Evolutionary conservation across 345 rosid genomes (phyloP), one percentile per base, ranked within the genome.

Genomic region (Tarenaya hassleriana): DNA sequence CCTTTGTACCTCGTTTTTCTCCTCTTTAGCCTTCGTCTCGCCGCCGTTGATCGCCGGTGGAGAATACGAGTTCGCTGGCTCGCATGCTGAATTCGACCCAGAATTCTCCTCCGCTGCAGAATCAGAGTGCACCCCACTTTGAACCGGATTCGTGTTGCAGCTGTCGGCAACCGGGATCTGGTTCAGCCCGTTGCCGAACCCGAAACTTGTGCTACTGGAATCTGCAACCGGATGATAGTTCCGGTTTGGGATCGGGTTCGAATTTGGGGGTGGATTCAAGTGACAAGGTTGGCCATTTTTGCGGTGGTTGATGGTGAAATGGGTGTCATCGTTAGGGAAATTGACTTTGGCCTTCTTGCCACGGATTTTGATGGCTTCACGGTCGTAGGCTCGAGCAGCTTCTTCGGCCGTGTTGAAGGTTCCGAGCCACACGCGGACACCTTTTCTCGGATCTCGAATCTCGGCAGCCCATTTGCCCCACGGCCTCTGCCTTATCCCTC

Each of bases 381-480:
- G 61, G n/a, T n/a, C n/a, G n/a, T n/a, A n/a, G n/a, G n/a, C 95
- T 44, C 82, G 76, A 21, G 97, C 97, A 1, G 97, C 97, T 59
- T 88, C 95, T 50, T 88, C 95, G 0, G 97, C 82, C 2, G 97
- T 85, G 66, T 79, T 79, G 78, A 75, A 89, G 17, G 97, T 89
- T 27, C 97, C 97, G 8, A 89, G 87, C 97, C 97, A 89, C 33
- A 89, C 89, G 19, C 97, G 89, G 43, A 80, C 88, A 4, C 96
- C 96, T 69, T 88, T 88, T 19, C 86, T 73, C 5, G 96, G 96
- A 55, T 88, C 96, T 24, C 96, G 94, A 60, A 88, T 88, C 88
- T 88, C 97, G 4, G 97, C 97, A 0, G 97, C 97, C 88, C 91
- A 84, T 79, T 88, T 88, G 12, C 95, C 97, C 97, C 97, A 88